A percentile compares a stretch with the other conserved stretches of the same genome.
phyloP scores from a whole-genome alignment of 2,329 filamentous ascomycete genomes.

The Colletotrichum plurivorum region DNA sequence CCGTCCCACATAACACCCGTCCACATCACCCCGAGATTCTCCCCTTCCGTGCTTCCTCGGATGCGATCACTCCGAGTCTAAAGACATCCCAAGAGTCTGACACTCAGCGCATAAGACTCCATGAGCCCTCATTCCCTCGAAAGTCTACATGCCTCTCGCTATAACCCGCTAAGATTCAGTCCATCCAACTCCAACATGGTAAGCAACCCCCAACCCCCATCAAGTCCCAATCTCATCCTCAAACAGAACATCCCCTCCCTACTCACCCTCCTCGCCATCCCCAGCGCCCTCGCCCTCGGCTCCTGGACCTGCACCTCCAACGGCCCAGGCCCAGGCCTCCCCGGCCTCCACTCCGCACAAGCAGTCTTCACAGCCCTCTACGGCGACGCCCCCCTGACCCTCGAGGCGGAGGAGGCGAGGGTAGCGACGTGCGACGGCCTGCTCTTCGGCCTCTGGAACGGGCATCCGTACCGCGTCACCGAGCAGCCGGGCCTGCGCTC shows the following conservation, averaged over 20 bases:
- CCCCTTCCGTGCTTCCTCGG: neutral
- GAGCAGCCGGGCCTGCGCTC: neutral
- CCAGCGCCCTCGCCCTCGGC: neutral
- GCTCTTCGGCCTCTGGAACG: constrained; percentile 36
- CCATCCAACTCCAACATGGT: neutral
- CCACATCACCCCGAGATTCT: constrained; percentile 2
- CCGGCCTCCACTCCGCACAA: constrained; percentile 5
- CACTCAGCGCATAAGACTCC: neutral
- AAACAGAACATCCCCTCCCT: neutral
- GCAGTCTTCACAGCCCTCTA: constrained; percentile 11
- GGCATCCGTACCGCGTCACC: neutral
- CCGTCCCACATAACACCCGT: constrained; percentile 2
- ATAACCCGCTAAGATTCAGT: neutral
- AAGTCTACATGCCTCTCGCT: neutral
- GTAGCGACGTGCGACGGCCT: constrained; percentile 23
- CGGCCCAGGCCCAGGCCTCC: neutral
- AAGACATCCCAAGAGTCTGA: too few species aligned
- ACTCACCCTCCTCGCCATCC: neutral
- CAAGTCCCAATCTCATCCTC: too few species aligned
- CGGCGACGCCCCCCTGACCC: neutral
- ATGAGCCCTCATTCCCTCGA: too few species aligned
- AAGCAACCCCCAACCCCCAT: neutral
- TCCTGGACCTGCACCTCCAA: constrained; percentile 8
- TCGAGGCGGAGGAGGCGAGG: constrained; percentile 13
- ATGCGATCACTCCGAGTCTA: too few species aligned